Evolutionary conservation across 169 alveolate species (phyloP), one percentile per base, ranked within the genome.

Genomic region (Plasmodium chabaudi): DNA sequence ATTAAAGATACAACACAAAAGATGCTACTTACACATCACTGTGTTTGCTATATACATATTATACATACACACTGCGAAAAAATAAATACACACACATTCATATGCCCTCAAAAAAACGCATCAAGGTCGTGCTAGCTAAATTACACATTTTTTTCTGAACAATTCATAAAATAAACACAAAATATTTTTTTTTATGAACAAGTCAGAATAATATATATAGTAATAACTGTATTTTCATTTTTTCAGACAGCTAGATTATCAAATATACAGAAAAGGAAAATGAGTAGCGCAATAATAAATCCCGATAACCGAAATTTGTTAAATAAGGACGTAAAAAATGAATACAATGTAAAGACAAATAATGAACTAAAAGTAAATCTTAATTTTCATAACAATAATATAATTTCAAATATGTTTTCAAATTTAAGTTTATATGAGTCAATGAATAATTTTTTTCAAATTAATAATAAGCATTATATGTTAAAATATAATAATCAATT

Each of bases 341-440:
- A 75, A 21, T 75, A 75, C 21, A 39, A 21, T 27, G 53, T 75
- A 17, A 75, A 75, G 46, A 75, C 88, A 63, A 75, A 75, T 67
- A 75, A 75, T 13, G 88, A 75, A 55, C 23, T 75, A 53, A 67
- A 75, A 64, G 75, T 75, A 23, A 64, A 63, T 56, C 19, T 75
- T 17, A 75, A 75, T 55, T 75, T 75, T 55, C 88, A 75, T 27
- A 75, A 75, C 65, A 75, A 75, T 55, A 75, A 75, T 56, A 75
- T 75, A 12, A 75, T 75, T 49, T 75, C 88, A 1, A 75, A 75
- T 75, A 75, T 75, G 27, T 75, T 75, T 64, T 75, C 88, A 19
- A 75, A 75, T 64, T 63, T 75, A 55, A 75, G 55, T 75, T 42
- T 75, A 27, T 75, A 44, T 23, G 88, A 75, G 21, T 15, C 63